These are phyloP conservation scores for Rhododendron ovatum DNA, from an alignment of 148 eudicot genomes.

Conservation along the genomic window DNA sequence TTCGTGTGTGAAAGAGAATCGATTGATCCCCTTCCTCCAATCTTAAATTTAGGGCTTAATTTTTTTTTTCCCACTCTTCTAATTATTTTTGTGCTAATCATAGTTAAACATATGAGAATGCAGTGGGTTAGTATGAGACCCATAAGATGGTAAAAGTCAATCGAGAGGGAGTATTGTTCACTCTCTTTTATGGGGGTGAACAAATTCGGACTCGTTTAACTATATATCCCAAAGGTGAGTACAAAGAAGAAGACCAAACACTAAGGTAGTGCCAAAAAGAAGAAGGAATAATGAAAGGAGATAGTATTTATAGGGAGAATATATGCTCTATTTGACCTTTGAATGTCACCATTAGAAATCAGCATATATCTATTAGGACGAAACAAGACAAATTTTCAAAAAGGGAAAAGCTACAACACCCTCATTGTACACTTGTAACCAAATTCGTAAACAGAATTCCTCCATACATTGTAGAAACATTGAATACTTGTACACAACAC, in stretches of 20 bases:
- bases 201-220: no score
- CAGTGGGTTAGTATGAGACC: no score
- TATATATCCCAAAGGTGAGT: neutral
- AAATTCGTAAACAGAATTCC: neutral
- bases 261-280: neutral
- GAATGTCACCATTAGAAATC: neutral
- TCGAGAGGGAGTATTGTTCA: no score
- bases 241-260: neutral
- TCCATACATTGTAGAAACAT: neutral
- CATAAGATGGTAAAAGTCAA: no score
- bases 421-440: neutral
- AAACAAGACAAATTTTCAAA: neutral
- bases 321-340: neutral
- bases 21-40: no score
- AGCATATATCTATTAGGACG: neutral
- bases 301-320: neutral
- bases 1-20: no score
- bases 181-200: no score
- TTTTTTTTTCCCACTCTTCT: no score
- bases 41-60: no score
- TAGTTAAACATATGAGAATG: no score
- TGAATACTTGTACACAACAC: neutral
- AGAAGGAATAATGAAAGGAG: neutral
- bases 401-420: neutral
- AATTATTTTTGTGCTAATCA: no score